Base-by-base conservation (phyloP, 1,139 yeast genomes). In the Debaryomyces sp. region DNA sequence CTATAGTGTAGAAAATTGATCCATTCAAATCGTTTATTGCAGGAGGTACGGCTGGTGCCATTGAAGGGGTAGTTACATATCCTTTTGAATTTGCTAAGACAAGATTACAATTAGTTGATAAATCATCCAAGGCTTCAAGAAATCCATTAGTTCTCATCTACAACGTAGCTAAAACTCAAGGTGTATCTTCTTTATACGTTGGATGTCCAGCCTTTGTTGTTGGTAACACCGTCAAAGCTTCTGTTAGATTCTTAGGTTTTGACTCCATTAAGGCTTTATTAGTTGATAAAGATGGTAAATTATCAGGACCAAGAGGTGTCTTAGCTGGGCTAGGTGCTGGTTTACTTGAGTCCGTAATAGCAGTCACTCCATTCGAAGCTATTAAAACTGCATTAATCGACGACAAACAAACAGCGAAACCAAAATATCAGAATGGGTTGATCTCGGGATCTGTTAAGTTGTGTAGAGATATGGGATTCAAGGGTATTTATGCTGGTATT, bases 161-260 rank as follows among this genome's bases (percentile, higher is more conserved):
- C 64, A 85, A 81, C 49, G 82, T 88, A 4, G 90, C 89, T 13
- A 83, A 77, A 59, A 77, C 81, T 5, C 96, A 91, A 63, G 98
- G 98, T n/a, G 65, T 87, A 0, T 73, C 82, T 6, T 75, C 97
- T 0, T 70, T 92, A 41, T 94, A 94, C 63, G 92, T 92, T 2
- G 99, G 99, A n/a, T 92, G 98, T 74, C 96, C 97, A 1, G 97
- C 98, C 0, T 90, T 91, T 61, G 96, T 92, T 35, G 87, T 92
- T 26, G 99, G 99, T 27, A 94, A 94, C 66, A 92, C 98, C 0
- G 94, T 89, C 50, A 94, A 94, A 67, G 98, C 99, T 0, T 89
- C 96, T 17, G 94, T 92, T 3, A 78, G 99, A 56, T 94, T 94
- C 67, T 76, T 94, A 13, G 98, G 98, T 7, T 94, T 90, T 62